These are phyloP conservation scores for Cyberlindnera subsufficiens DNA, from an alignment of 805 yeast genomes.

Conservation along the genomic window DNA sequence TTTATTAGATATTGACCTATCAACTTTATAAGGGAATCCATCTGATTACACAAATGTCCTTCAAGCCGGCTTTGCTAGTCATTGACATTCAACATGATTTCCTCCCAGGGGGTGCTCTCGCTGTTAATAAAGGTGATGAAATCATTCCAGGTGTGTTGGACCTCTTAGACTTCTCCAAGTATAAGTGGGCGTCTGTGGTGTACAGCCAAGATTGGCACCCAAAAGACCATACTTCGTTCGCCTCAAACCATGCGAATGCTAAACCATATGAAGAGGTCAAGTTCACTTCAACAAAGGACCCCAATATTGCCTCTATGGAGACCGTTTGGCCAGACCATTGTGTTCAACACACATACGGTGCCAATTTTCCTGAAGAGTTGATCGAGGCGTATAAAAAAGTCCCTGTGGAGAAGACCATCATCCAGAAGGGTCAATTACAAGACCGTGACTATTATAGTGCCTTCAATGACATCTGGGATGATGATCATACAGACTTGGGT, in stretches of 20 bases:
- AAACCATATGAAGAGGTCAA: slow-evolving; percentile 45
- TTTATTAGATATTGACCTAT: too few relatives aligned
- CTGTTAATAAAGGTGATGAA: slow-evolving; percentile 58
- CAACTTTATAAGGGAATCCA: background rate
- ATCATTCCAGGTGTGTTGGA: slow-evolving; percentile 48
- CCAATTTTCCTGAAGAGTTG: slow-evolving; percentile 52
- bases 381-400: slow-evolving; percentile 28
- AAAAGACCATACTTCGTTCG: slow-evolving; percentile 70
- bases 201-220: slow-evolving; percentile 94
- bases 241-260: slow-evolving; percentile 49
- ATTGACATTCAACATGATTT: slow-evolving; percentile 87
- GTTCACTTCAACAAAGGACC: slow-evolving; percentile 45
- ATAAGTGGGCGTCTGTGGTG: slow-evolving; percentile 57
- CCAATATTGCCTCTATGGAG: slow-evolving; percentile 29
- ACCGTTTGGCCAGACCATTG: slow-evolving; percentile 92
- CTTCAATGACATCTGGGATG: slow-evolving; percentile 72
- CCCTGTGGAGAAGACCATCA: slow-evolving; percentile 34
- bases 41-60: slow-evolving; percentile 2
- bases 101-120: slow-evolving; percentile 77
- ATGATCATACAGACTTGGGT: slow-evolving; percentile 62
- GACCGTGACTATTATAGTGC: slow-evolving; percentile 88
- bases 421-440: slow-evolving; percentile 64
- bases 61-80: slow-evolving; percentile 53
- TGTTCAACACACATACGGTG: slow-evolving; percentile 64
- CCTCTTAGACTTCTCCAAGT: slow-evolving; percentile 34